Percentiles rank a stretch among this genome's conserved stretches.
Conservation (phyloP, 1,284 basidiomycete species). For the Pseudozyma sp. region DNA sequence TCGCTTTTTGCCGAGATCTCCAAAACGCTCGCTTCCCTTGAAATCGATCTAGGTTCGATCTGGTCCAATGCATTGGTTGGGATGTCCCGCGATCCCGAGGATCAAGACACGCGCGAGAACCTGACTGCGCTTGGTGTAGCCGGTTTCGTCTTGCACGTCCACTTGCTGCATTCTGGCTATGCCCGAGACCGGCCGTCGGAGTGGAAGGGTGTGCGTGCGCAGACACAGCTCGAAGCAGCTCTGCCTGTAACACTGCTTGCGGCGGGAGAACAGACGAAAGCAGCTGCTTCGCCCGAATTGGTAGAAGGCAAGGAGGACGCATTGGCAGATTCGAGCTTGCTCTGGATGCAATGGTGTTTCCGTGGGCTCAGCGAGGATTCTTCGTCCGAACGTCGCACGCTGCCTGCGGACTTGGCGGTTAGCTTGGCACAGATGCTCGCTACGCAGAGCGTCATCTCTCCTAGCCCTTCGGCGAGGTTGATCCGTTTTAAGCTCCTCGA, state of each 20-base stretch:
- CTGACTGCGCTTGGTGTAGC: constrained; percentile 29
- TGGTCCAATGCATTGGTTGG: constrained; percentile 33
- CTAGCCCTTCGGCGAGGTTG: constrained; percentile 36
- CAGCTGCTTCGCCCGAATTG: constrained; percentile 33
- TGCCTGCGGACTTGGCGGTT: constrained; percentile 27
- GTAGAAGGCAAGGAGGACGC: constrained; percentile 37
- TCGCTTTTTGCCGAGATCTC: constrained; percentile 42
- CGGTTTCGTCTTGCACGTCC: constrained; percentile 39
- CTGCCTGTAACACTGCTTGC: constrained; percentile 40
- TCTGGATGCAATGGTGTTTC: constrained; percentile 49
- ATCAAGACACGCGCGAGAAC: constrained; percentile 31
- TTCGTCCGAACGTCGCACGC: constrained; percentile 9
- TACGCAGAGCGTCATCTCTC: constrained; percentile 54
- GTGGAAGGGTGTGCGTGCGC: constrained; percentile 37
- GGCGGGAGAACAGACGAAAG: constrained; percentile 37
- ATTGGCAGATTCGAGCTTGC: constrained; percentile 39
- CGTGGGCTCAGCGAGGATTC: constrained; percentile 21
- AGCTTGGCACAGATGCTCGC: constrained; percentile 50
- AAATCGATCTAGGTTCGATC: constrained; percentile 34
- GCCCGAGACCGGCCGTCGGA: constrained; percentile 31
- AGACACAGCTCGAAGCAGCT: constrained; percentile 37
- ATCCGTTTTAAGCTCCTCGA: constrained; percentile 46
- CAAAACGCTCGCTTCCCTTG: constrained; percentile 38
- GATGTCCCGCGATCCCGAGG: constrained; percentile 32
- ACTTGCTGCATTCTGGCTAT: constrained; percentile 40